phyloP scores from a whole-genome alignment of 2,329 filamentous ascomycete genomes.

The Ascochyta fabae region DNA sequence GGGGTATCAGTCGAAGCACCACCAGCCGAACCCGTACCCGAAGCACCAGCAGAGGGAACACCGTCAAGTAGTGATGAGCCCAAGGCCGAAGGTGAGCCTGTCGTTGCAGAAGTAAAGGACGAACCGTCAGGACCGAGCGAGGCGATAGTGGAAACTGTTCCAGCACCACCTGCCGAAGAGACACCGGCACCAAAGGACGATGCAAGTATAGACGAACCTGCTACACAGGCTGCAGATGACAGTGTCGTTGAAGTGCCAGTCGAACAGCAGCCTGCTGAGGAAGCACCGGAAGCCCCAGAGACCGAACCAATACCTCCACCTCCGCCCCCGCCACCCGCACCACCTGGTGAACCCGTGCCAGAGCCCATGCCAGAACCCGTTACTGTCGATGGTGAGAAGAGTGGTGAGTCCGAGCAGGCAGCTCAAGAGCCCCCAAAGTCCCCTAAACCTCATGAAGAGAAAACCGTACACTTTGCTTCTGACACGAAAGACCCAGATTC shows the following conservation, averaged over 20 bases:
- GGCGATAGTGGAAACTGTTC: constrained; percentile 1
- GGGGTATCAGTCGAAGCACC: background rate
- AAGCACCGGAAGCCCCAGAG: background rate
- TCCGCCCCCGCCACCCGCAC: constrained; percentile 20
- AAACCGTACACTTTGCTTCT: constrained; percentile 48
- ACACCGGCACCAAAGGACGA: constrained; percentile 14
- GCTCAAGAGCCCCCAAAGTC: constrained; percentile 43
- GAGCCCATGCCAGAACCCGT: constrained; percentile 25
- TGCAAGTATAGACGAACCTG: constrained; percentile 6
- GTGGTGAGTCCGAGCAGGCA: constrained; percentile 48
- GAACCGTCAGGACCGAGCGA: constrained; percentile 29
- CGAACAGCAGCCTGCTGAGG: constrained; percentile 6
- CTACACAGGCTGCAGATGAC: constrained; percentile 1
- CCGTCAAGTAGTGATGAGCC: constrained; percentile 15
- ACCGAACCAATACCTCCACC: constrained; percentile 21
- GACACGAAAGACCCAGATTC: constrained; percentile 48
- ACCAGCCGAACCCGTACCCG: constrained; percentile 11
- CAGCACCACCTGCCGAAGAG: constrained; percentile 18
- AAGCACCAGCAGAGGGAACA: constrained; percentile 9
- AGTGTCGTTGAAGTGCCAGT: background rate
- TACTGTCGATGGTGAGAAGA: constrained; percentile 37
- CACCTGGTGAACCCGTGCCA: constrained; percentile 9
- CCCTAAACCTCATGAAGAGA: constrained; percentile 33
- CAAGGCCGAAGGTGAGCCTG: constrained; percentile 20
- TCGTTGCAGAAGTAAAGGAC: constrained; percentile 33